Evolutionary conservation across 768 basidiomycete genomes (phyloP).

Genomic region (Naganishia friedmannii): DNA sequence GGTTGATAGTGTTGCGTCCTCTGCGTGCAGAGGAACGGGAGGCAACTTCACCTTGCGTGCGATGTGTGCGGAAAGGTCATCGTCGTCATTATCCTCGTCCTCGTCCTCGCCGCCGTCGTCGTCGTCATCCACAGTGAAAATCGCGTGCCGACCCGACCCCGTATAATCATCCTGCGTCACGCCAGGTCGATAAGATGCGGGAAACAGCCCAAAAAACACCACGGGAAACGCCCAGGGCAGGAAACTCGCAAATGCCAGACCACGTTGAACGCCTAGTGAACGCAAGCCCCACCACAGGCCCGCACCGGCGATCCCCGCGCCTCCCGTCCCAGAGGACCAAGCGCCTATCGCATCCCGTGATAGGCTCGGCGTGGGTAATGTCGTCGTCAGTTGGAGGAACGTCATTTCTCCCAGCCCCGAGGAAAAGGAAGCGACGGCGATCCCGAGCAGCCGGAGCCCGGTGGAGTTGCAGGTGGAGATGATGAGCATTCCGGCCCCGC

Average conservation of each 20-base stretch:
- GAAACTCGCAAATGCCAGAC: constrained; percentile 66
- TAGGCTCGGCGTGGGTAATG: constrained; percentile 38
- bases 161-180: neutral
- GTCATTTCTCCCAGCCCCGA: constrained; percentile 92
- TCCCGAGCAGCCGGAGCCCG: constrained; percentile 70
- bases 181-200: constrained; percentile 58
- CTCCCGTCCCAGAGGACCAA: constrained; percentile 91
- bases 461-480: constrained; percentile 71
- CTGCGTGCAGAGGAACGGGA: constrained; percentile 39
- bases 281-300: constrained; percentile 93
- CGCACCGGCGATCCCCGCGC: constrained; percentile 87
- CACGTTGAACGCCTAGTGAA: constrained; percentile 73
- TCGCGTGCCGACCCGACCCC: constrained; percentile 9
- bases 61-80: constrained; percentile 48
- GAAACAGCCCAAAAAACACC: constrained; percentile 74
- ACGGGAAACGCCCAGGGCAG: constrained; percentile 77
- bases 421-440: constrained; percentile 77
- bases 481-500: constrained; percentile 81
- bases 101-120: constrained; percentile 49
- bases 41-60: constrained; percentile 24
- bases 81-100: constrained; percentile 44
- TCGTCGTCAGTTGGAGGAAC: constrained; percentile 78
- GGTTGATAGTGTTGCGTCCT: constrained; percentile 58
- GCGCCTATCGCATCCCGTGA: constrained; percentile 81
- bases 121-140: constrained; percentile 28